Evolutionary conservation across 2,329 filamentous ascomycete species (phyloP), one percentile per base, ranked within the genome.

Genomic region (Harringtonia aguacate): DNA sequence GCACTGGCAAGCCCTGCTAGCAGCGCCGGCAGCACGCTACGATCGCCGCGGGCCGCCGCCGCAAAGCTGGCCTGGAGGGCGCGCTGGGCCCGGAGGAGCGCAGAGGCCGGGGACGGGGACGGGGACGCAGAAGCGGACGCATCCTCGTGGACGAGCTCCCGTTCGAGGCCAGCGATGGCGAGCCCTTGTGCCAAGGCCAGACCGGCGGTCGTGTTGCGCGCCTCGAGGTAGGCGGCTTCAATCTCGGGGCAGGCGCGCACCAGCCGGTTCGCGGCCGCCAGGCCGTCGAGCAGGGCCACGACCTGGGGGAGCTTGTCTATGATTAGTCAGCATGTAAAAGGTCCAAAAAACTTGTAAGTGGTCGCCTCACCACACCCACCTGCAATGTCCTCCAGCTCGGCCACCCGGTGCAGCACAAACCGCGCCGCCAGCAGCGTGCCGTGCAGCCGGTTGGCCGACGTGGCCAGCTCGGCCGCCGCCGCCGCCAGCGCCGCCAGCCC

Each of bases 351-450:
- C n/a, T n/a, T n/a, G n/a, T n/a, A n/a, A n/a, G n/a, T n/a, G n/a
- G n/a, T n/a, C n/a, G n/a, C n/a, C n/a, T n/a, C n/a, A n/a, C n/a
- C n/a, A n/a, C n/a, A n/a, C n/a, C n/a, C n/a, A n/a, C n/a, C n/a
- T n/a, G n/a, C n/a, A n/a, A n/a, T n/a, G n/a, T n/a, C n/a, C n/a
- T n/a, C n/a, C 10, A 76, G 64, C 37, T 73, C 67, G 15, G 48
- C 44, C 1, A 45, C 27, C 1, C 51, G 68, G 48, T 78, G 73
- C 27, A 81, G 55, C 3, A 79, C 61, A 49, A 73, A 77, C 44
- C 72, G 75, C 9, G 75, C 56, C 0, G 74, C 68, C 41, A 82
- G 53, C 1, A 83, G 62, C 3, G 69, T 61, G 2, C 80, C 80
- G 49, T 84, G 80, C 0, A 77, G 55, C 27, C 64, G 60, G 48